Evolutionary conservation across 306 rosid genomes (phyloP).

Genomic region (Prunus mongolica): DNA sequence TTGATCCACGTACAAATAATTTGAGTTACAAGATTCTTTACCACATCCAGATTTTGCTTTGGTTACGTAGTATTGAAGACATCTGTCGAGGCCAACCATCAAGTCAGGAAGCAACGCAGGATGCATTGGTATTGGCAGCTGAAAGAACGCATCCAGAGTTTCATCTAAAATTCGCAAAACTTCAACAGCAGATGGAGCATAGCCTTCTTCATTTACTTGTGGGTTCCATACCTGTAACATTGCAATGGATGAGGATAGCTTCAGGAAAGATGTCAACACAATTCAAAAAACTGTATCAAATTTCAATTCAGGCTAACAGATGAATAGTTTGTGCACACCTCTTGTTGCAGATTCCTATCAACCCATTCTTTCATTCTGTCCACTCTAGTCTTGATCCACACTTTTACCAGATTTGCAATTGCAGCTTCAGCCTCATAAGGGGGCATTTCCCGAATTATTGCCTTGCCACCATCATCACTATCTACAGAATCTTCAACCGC

Average conservation of each 20-base stretch:
- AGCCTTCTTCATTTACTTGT: conserved; percentile 66
- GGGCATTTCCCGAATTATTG: conserved; percentile 98
- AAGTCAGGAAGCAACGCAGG: conserved; percentile 93
- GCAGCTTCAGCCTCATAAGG: conserved; percentile 94
- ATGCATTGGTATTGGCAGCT: conserved; percentile 95
- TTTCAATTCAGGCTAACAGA: not conserved
- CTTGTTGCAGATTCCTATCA: conserved; percentile 93
- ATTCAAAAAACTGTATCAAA: not conserved
- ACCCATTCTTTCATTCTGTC: conserved; percentile 92
- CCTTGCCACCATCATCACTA: conserved; percentile 97
- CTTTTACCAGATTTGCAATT: conserved; percentile 86
- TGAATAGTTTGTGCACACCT: conserved; percentile 51
- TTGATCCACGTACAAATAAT: conserved; percentile 11
- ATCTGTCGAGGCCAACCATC: conserved; percentile 85
- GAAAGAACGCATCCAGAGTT: conserved; percentile 89
- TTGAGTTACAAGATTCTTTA: conserved; percentile 27
- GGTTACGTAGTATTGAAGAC: conserved; percentile 72
- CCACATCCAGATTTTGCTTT: conserved; percentile 96
- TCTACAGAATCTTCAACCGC: conserved; percentile 97
- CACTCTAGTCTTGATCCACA: conserved; percentile 83
- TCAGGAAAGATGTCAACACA: conserved; percentile 3
- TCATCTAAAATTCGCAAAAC: conserved; percentile 80
- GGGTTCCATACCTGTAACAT: conserved; percentile 72
- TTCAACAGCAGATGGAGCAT: conserved; percentile 90
- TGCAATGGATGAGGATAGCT: conserved; percentile 32